phyloP scores from a whole-genome alignment of 2,329 filamentous ascomycete species.

The Didymella pomorum region DNA sequence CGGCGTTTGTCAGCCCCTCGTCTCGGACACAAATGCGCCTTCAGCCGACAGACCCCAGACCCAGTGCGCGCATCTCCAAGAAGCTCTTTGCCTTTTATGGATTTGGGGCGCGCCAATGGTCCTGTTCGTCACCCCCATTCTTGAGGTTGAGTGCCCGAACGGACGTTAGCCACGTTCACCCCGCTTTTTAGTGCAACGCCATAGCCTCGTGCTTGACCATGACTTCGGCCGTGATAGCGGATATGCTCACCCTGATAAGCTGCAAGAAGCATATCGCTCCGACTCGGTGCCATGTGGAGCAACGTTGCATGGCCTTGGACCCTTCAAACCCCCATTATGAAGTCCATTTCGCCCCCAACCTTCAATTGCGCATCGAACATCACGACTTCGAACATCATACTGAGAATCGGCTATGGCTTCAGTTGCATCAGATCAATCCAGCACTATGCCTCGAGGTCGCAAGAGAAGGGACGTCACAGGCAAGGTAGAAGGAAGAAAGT shows the following conservation, averaged over 20 bases:
- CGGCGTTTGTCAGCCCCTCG: neutral
- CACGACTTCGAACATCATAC: slow-evolving; percentile 12
- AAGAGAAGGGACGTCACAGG: slow-evolving; percentile 66
- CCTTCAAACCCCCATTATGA: slow-evolving; percentile 36
- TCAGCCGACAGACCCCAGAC: slow-evolving; percentile 6
- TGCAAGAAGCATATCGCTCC: slow-evolving; percentile 15
- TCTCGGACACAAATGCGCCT: slow-evolving; percentile 4
- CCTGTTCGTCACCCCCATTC: slow-evolving; percentile 22
- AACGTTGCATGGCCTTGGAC: neutral
- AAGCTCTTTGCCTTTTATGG: neutral
- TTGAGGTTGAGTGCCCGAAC: slow-evolving; percentile 16
- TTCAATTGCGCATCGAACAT: slow-evolving; percentile 32
- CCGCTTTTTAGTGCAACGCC: slow-evolving; percentile 25
- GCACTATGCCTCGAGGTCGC: slow-evolving; percentile 63
- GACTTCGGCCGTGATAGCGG: slow-evolving; percentile 26
- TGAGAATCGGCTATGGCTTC: slow-evolving; percentile 27
- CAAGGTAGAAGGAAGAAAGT: slow-evolving; percentile 61
- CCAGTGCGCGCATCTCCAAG: slow-evolving; percentile 9
- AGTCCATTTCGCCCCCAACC: slow-evolving; percentile 38
- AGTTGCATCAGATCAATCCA: slow-evolving; percentile 24
- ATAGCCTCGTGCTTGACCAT: slow-evolving; percentile 18
- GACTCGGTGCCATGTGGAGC: slow-evolving; percentile 15
- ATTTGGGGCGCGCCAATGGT: neutral
- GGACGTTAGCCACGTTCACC: slow-evolving; percentile 23
- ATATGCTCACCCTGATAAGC: slow-evolving; percentile 26